These are phyloP conservation scores for Phialophora chinensis DNA, from an alignment of 2,329 filamentous ascomycete species.

Conservation along the genomic window DNA sequence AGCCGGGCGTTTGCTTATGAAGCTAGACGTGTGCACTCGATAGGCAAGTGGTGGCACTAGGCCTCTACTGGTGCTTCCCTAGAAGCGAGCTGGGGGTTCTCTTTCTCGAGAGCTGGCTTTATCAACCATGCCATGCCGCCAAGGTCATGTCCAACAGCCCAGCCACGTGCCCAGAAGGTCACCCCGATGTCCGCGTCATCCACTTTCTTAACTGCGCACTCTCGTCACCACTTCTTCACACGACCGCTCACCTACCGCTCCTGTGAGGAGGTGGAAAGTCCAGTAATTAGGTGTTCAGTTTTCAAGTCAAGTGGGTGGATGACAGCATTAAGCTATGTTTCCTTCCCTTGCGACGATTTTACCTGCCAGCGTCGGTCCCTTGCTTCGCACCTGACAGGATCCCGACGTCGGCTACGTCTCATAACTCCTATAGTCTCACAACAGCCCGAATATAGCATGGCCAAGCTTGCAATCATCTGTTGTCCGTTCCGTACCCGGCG, in stretches of 20 bases:
- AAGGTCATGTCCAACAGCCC: neutral
- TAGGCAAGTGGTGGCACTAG: neutral
- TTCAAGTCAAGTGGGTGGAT: neutral
- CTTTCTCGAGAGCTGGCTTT: neutral
- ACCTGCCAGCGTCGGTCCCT: neutral
- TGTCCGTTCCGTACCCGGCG: neutral
- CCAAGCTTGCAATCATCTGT: neutral
- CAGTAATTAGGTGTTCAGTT: neutral
- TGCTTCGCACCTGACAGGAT: neutral
- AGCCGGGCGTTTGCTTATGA: neutral
- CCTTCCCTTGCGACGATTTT: neutral
- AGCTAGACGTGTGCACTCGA: neutral
- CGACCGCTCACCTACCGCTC: neutral
- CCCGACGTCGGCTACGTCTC: neutral
- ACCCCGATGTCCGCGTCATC: slow-evolving; percentile 21
- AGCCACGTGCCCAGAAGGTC: slow-evolving; percentile 23
- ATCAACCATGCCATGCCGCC: neutral
- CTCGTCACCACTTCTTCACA: neutral
- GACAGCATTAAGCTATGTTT: neutral
- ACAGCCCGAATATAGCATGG: neutral
- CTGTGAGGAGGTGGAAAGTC: neutral
- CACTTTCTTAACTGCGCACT: slow-evolving; percentile 1
- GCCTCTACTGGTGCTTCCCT: neutral
- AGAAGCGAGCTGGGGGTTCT: neutral
- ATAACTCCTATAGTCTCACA: neutral